Evolutionary conservation across 352 stramenopile genomes (phyloP).

Genomic region (Phytophthora litchii): DNA sequence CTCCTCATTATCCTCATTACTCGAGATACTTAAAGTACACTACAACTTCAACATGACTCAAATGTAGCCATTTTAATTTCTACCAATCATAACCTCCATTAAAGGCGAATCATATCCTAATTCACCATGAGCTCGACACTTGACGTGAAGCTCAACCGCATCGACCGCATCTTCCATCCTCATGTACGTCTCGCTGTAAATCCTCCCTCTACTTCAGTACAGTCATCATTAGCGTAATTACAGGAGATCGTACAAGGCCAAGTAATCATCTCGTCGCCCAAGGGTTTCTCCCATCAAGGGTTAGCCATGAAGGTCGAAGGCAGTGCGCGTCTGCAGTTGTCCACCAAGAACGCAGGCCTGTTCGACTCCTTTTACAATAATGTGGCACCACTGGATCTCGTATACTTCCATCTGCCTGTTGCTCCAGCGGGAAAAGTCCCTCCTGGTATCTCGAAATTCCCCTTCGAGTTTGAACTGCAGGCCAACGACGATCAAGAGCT

Average conservation of each 20-base stretch:
- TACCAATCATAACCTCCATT: constrained; percentile 12
- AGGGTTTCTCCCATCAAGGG: constrained; percentile 82
- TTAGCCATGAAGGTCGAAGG: constrained; percentile 87
- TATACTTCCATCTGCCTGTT: constrained; percentile 86
- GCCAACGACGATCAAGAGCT: constrained; percentile 70
- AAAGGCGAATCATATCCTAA: constrained; percentile 17
- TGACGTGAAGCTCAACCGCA: constrained; percentile 84
- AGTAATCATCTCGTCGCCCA: constrained; percentile 85
- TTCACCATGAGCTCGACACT: constrained; percentile 76
- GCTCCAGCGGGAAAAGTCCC: constrained; percentile 71
- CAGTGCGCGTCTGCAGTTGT: constrained; percentile 81
- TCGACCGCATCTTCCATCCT: constrained; percentile 86
- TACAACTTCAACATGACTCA: constrained; percentile 5
- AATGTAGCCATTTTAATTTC: constrained; percentile 14
- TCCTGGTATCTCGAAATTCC: constrained; percentile 85
- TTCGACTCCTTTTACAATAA: constrained; percentile 89
- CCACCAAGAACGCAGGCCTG: constrained; percentile 75
- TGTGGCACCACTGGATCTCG: constrained; percentile 74
- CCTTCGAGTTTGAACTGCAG: constrained; percentile 89
- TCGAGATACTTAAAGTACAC: too few relatives aligned
- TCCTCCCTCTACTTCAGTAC: background rate
- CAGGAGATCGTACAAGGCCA: constrained; percentile 87
- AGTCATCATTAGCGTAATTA: background rate
- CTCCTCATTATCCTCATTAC: too few relatives aligned
- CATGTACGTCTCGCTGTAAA: constrained; percentile 20